Evolutionary conservation across 441 rosid species (phyloP), one percentile per base, ranked within the genome.

Genomic region (Croton laevigatus): DNA sequence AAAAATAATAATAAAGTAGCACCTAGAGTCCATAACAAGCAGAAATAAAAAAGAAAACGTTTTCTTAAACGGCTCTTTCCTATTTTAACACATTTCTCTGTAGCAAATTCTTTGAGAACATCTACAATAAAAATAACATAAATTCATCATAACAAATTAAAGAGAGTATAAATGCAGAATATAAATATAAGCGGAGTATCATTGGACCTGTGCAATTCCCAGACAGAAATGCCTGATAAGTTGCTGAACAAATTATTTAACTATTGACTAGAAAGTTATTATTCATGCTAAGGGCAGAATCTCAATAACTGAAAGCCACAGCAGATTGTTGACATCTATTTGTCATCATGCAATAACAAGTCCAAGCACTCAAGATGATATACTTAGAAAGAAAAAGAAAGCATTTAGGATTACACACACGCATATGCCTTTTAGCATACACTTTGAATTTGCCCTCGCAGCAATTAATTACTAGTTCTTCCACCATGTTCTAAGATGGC

Each of bases 201-300:
- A n/a, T 82, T 92, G 98, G 67, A 94, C 94, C 99, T 94, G 89
- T 70, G 64, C 62, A 79, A 69, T 59, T 59, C 58, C 51, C 75
- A 74, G 66, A 36, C 7, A 62, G 14, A 58, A 46, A 71, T 6
- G 69, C 10, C 45, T 68, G 51, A 17, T 72, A 58, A 77, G 64
- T 40, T 6, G 36, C 34, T 45, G 59, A 68, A 54, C 61, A 19
- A 55, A 40, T 57, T 48, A 37, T 48, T 51, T 32, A 66, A n/a
- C 23, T 52, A 70, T 42, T 37, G 62, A 71, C 13, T 46, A 61
- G 54, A 49, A n/a, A 60, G 14, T 44, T 20, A 67, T 59, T 17
- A 40, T 76, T 4, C 53, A 20, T 52, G 76, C 62, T 51, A 9
- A 59, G 36, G 14, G 66, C 20, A 57, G 27, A 13, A 57, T 23